These are phyloP conservation scores for Astrocystis sublimbata DNA, from an alignment of 495 filamentous ascomycete genomes.

Conservation along the genomic window DNA sequence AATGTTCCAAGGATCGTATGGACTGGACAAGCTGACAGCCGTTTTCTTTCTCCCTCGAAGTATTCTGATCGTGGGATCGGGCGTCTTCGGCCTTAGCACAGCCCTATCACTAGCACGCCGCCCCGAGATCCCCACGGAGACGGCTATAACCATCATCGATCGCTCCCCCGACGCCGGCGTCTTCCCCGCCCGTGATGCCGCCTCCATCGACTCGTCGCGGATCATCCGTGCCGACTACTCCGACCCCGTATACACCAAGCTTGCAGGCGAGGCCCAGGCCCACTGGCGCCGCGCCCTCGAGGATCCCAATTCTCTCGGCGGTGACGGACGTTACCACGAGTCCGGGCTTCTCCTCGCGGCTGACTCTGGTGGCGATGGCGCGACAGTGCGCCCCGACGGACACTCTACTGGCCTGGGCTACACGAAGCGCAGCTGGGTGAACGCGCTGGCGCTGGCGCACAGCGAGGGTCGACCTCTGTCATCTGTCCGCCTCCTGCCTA, in stretches of 20 bases:
- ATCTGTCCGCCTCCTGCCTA: constrained; percentile 54
- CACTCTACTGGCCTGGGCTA: constrained; percentile 61
- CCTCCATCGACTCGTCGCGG: constrained; percentile 73
- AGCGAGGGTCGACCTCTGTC: constrained; percentile 40
- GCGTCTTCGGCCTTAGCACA: constrained; percentile 75
- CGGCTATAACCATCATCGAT: constrained; percentile 68
- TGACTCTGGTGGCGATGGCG: constrained; percentile 39
- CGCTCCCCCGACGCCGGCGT: constrained; percentile 50
- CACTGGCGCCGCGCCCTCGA: constrained; percentile 66
- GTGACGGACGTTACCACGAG: constrained; percentile 71
- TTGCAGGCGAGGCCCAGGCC: constrained; percentile 65
- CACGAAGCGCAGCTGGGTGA: constrained; percentile 63
- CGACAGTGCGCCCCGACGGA: constrained; percentile 28
- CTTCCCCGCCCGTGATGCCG: constrained; percentile 69
- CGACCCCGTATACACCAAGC: constrained; percentile 66
- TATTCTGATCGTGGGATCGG: constrained; percentile 75
- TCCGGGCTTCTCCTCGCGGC: constrained; percentile 71
- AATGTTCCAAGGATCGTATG: not conserved
- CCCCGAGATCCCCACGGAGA: constrained; percentile 51
- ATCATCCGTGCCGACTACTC: constrained; percentile 84
- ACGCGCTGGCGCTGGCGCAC: constrained; percentile 51
- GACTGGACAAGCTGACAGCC: constrained; percentile 4
- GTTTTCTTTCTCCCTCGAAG: no score
- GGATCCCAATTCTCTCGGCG: constrained; percentile 53
- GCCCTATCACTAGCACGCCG: constrained; percentile 61